A percentile compares a stretch with the other conserved stretches of the same genome.
phyloP scores from a whole-genome alignment of 139 green algal species.

The Closterium sp. region DNA sequence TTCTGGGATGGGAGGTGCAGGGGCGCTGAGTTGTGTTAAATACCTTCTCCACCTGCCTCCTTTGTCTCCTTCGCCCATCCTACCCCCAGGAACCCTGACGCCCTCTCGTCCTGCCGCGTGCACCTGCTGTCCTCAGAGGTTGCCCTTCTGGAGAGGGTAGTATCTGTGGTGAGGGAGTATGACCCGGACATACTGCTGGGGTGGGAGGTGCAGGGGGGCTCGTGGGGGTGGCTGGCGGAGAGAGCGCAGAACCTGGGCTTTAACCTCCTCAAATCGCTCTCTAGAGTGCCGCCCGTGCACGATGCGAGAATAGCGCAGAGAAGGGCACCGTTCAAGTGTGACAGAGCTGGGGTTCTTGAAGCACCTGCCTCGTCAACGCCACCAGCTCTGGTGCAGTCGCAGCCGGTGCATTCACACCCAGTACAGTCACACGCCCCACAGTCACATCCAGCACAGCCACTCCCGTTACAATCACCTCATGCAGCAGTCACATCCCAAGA shows the following conservation, averaged over 20 bases:
- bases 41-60: too few species aligned
- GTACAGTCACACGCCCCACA: not conserved
- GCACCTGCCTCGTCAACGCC: too few species aligned
- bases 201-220: slow-evolving; percentile 82
- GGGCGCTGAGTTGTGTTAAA: too few species aligned
- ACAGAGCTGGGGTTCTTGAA: not conserved
- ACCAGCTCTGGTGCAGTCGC: too few species aligned
- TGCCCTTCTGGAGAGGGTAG: slow-evolving; percentile 68
- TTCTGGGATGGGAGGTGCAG: slow-evolving; percentile 90
- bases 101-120: not conserved
- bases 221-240: slow-evolving; percentile 86
- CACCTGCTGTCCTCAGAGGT: not conserved
- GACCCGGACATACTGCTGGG: slow-evolving; percentile 93
- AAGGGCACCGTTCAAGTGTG: not conserved
- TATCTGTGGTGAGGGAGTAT: slow-evolving; percentile 60
- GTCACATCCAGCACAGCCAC: not conserved
- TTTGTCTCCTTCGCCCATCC: too few species aligned
- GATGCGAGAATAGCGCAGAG: not conserved
- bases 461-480: too few species aligned
- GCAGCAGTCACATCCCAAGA: not conserved
- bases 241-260: slow-evolving; percentile 56
- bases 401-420: not conserved
- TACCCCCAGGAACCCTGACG: not conserved
- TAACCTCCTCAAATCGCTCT: slow-evolving; percentile 66
- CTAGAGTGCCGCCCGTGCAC: slow-evolving; percentile 19